Conservation (phyloP, 371 early-diverging fungal genomes). For the Mucor racemosus region DNA sequence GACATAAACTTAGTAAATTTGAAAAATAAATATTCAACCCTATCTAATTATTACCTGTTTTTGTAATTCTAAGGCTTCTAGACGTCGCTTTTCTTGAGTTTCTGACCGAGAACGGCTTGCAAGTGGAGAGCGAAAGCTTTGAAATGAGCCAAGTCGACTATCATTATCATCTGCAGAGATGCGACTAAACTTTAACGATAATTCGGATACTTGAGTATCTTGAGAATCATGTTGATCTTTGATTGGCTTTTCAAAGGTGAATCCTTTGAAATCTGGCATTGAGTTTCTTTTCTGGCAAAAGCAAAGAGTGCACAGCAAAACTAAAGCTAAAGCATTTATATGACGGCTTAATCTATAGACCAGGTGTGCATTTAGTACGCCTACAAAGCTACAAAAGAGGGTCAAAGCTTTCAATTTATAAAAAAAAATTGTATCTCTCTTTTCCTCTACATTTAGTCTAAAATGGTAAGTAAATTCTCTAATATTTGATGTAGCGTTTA, state of each 20-base stretch:
- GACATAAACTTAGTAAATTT: background rate
- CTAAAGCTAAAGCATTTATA: background rate
- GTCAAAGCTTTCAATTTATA: background rate
- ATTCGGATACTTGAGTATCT: conserved; percentile 5
- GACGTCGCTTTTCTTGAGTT: conserved; percentile 34
- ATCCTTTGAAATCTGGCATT: conserved; percentile 19
- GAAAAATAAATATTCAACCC: background rate
- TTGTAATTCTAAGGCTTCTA: conserved; percentile 34
- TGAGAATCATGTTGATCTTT: background rate
- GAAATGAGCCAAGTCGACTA: conserved; percentile 10
- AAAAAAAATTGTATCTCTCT: background rate
- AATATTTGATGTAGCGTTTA: too few species aligned
- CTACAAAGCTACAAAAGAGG: background rate
- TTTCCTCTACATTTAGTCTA: background rate
- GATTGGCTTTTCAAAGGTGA: conserved; percentile 24
- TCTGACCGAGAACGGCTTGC: conserved; percentile 21
- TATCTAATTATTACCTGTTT: conserved; percentile 10
- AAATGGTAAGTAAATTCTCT: background rate
- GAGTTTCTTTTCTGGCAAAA: background rate
- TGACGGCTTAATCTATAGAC: background rate
- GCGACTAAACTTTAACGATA: conserved; percentile 7
- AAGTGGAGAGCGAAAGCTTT: conserved; percentile 18
- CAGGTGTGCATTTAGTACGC: conserved; percentile 4
- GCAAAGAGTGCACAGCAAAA: background rate
- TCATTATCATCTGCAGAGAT: conserved; percentile 11